Evolutionary conservation across 768 basidiomycete species (phyloP).

Genomic region (Gyrodon lividus): DNA sequence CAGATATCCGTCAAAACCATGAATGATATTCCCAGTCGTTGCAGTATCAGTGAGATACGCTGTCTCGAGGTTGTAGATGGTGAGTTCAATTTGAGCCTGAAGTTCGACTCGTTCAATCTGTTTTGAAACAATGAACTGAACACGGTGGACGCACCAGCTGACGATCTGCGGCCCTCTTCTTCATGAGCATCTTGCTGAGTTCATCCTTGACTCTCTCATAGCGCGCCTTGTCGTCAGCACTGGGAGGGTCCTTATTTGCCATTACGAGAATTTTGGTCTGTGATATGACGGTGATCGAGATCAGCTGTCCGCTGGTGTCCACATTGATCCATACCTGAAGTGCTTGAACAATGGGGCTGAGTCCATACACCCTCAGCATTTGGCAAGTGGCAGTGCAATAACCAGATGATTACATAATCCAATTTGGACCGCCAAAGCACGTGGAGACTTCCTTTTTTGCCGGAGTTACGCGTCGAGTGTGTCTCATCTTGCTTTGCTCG

Average conservation of each 20-base stretch:
- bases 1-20: constrained; percentile 84
- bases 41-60: constrained; percentile 78
- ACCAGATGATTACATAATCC: too few relatives aligned
- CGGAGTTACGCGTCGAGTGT: constrained; percentile 26
- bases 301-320: too few relatives aligned
- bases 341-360: neutral
- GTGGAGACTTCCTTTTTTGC: constrained; percentile 22
- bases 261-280: constrained; percentile 15
- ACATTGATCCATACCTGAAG: neutral
- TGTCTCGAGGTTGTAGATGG: constrained; percentile 77
- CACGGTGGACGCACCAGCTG: constrained; percentile 55
- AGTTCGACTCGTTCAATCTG: neutral
- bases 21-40: constrained; percentile 83
- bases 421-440: constrained; percentile 2
- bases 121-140: neutral
- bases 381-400: neutral
- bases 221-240: constrained; percentile 65
- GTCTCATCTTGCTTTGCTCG: constrained; percentile 1
- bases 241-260: constrained; percentile 39
- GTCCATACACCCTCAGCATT: too few relatives aligned
- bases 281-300: neutral
- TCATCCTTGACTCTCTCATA: constrained; percentile 78
- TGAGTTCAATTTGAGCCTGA: constrained; percentile 74
- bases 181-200: constrained; percentile 67
- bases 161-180: constrained; percentile 74